These are phyloP conservation scores for Tolypocladium capitatum DNA, from an alignment of 2,329 filamentous ascomycete species.

Conservation along the genomic window DNA sequence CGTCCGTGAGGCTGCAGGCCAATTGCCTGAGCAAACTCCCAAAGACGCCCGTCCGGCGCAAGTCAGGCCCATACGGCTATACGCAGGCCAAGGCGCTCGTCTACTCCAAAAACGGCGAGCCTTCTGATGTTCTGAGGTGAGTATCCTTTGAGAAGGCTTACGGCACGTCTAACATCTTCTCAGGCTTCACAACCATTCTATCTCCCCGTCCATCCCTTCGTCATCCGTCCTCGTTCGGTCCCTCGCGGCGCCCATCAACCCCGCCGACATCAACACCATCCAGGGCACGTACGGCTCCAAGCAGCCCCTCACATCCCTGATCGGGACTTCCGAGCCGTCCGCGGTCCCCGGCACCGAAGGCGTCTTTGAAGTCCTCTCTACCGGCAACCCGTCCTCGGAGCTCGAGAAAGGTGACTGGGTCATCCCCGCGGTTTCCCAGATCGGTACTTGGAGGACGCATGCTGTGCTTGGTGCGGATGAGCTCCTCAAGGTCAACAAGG, in stretches of 20 bases:
- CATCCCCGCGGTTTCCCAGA: slow-evolving; percentile 67
- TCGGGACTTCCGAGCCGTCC: slow-evolving; percentile 65
- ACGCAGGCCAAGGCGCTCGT: slow-evolving; percentile 74
- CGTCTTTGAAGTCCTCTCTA: slow-evolving; percentile 73
- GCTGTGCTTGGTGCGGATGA: slow-evolving; percentile 46
- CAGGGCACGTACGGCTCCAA: slow-evolving; percentile 91
- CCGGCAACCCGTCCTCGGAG: slow-evolving; percentile 40
- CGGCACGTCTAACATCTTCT: background rate
- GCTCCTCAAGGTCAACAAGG: slow-evolving; percentile 58
- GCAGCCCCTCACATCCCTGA: slow-evolving; percentile 58
- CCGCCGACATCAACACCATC: slow-evolving; percentile 94
- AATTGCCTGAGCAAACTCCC: slow-evolving; percentile 7
- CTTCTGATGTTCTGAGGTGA: slow-evolving; percentile 53
- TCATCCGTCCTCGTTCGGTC: slow-evolving; percentile 64
- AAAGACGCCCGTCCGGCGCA: slow-evolving; percentile 25
- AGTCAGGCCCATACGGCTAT: slow-evolving; percentile 61
- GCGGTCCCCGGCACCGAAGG: slow-evolving; percentile 85
- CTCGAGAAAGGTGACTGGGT: slow-evolving; percentile 81
- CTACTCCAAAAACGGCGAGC: slow-evolving; percentile 63
- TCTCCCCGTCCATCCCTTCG: slow-evolving; percentile 57
- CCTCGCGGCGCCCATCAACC: slow-evolving; percentile 87
- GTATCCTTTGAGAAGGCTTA: slow-evolving; percentile 5
- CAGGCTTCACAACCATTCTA: slow-evolving; percentile 61
- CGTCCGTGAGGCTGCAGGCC: slow-evolving; percentile 7
- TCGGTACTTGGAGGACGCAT: slow-evolving; percentile 94